phyloP scores from a whole-genome alignment of 208 protist species.

The Porcisia deanei region DNA sequence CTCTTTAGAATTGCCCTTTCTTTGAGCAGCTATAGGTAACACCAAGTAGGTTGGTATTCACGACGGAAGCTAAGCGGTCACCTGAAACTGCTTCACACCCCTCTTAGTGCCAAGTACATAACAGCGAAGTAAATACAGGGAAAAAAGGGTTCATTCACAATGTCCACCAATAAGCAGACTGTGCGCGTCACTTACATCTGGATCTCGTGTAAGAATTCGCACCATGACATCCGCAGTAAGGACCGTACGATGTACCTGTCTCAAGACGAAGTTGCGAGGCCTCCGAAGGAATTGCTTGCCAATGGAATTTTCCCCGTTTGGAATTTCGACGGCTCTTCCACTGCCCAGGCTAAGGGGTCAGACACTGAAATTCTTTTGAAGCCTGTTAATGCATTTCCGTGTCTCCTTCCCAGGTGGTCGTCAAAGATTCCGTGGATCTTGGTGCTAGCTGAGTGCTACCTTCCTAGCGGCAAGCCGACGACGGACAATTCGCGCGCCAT shows the following conservation, averaged over 20 bases:
- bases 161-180: conserved; percentile 44
- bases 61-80: no score
- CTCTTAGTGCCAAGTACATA: neutral
- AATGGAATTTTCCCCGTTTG: conserved; percentile 91
- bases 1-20: neutral
- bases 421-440: conserved; percentile 89
- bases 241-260: conserved; percentile 81
- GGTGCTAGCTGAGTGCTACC: conserved; percentile 93
- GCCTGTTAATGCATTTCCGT: conserved; percentile 84
- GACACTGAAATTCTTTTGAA: conserved; percentile 91
- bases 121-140: neutral
- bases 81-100: neutral
- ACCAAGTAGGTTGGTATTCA: neutral
- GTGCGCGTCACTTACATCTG: conserved; percentile 88
- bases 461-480: conserved; percentile 89
- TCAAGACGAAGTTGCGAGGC: conserved; percentile 44
- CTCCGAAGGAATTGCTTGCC: conserved; percentile 72
- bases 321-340: conserved; percentile 98
- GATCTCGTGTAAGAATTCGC: conserved; percentile 73
- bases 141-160: neutral
- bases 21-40: neutral
- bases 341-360: conserved; percentile 60
- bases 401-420: conserved; percentile 63
- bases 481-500: conserved; percentile 91
- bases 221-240: conserved; percentile 89